phyloP scores from a whole-genome alignment of 2,329 filamentous ascomycete species.

The Alternaria sp. region DNA sequence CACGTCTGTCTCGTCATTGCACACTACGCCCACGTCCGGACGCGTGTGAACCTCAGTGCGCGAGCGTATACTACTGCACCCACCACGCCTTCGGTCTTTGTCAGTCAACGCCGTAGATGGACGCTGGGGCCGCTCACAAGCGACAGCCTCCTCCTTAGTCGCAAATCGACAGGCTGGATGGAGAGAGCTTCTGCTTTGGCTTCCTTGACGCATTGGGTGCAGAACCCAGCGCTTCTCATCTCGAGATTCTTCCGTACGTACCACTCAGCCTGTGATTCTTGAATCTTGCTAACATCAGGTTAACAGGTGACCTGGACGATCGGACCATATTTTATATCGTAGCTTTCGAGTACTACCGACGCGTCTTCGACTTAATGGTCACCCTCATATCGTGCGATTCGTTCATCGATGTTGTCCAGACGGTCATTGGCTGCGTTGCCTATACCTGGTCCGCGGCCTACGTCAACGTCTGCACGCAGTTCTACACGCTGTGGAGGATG shows the following conservation, averaged over 20 bases:
- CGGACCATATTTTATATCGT: neutral
- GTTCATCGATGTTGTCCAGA: neutral
- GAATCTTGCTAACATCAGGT: neutral
- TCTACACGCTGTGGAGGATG: conserved; percentile 5
- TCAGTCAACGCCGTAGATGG: conserved; percentile 10
- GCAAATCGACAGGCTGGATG: conserved; percentile 3
- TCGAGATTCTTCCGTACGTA: conserved; percentile 3
- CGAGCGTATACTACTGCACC: conserved; percentile 5
- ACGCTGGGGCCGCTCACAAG: conserved; percentile 10
- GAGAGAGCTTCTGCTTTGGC: conserved; percentile 3
- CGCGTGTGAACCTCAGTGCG: conserved; percentile 1
- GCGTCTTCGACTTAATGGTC: neutral
- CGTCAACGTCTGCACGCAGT: neutral
- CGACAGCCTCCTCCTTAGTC: conserved; percentile 1
- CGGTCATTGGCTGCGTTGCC: neutral
- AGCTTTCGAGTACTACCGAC: neutral
- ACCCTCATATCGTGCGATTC: neutral
- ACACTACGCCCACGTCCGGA: conserved; percentile 3
- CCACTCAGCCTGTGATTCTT: neutral
- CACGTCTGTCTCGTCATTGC: conserved; percentile 6
- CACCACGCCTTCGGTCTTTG: neutral
- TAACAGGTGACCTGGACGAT: neutral
- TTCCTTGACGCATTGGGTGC: conserved; percentile 1
- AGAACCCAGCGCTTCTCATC: conserved; percentile 1
- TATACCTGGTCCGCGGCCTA: neutral